A percentile compares a stretch with the other conserved stretches of the same genome.
Evolutionary conservation across 2,329 filamentous ascomycete species (phyloP).

Genomic region (Whalleya microplaca): DNA sequence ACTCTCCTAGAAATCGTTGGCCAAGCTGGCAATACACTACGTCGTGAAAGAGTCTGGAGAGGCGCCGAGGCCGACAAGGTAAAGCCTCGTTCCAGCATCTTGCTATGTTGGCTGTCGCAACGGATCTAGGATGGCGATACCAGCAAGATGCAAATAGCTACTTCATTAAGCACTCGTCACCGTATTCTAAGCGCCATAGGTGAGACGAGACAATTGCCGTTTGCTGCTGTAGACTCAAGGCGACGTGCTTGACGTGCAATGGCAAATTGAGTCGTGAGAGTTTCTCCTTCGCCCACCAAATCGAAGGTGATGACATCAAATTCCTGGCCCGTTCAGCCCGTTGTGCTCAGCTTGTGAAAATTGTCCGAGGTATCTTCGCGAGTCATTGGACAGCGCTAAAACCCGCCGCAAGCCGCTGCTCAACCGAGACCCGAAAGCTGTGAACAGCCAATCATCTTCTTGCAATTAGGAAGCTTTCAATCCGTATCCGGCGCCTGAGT

Average conservation of each 20-base stretch:
- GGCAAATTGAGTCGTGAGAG: too few relatives aligned
- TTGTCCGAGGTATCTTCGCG: constrained; percentile 14
- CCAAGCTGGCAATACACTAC: constrained; percentile 27
- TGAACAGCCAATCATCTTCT: constrained; percentile 18
- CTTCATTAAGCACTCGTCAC: constrained; percentile 6
- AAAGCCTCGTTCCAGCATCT: constrained; percentile 2
- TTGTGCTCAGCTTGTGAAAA: constrained; percentile 4
- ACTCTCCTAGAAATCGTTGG: constrained; percentile 21
- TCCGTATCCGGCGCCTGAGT: not conserved
- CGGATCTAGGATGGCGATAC: not conserved
- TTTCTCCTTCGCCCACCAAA: not conserved
- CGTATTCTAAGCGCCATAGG: constrained; percentile 19
- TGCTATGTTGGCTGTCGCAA: not conserved
- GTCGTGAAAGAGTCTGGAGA: constrained; percentile 33
- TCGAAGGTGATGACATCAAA: constrained; percentile 24
- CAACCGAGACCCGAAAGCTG: constrained; percentile 14
- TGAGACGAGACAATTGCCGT: not conserved
- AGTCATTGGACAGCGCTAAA: constrained; percentile 18
- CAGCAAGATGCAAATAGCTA: not conserved
- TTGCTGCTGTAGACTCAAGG: too few relatives aligned
- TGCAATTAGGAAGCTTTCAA: constrained; percentile 17
- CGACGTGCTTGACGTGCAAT: too few relatives aligned
- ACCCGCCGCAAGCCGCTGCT: constrained; percentile 15
- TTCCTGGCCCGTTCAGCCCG: constrained; percentile 7
- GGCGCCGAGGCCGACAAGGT: constrained; percentile 35